Percentiles rank a stretch among this genome's conserved stretches.
Conservation (phyloP, 371 early-diverging fungal species). For the Rhizopus delemar region DNA sequence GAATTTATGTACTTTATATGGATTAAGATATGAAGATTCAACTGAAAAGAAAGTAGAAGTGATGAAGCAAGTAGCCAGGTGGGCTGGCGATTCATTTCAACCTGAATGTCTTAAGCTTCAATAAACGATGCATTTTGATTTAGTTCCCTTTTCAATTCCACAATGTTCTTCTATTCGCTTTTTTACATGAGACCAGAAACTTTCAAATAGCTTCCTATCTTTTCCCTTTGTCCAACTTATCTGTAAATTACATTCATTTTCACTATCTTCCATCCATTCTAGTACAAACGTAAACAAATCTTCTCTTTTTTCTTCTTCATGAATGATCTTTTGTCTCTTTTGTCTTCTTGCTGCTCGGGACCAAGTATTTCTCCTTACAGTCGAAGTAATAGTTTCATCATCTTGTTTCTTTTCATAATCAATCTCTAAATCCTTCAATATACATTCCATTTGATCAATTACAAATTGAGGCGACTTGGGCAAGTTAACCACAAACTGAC, state of each 20-base stretch:
- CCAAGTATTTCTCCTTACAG: constrained; percentile 46
- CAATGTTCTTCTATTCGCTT: constrained; percentile 58
- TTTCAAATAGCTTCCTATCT: constrained; percentile 41
- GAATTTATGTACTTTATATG: constrained; percentile 64
- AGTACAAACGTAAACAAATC: constrained; percentile 31
- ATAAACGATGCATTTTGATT: constrained; percentile 20
- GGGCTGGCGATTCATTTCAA: constrained; percentile 65
- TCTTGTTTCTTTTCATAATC: constrained; percentile 10
- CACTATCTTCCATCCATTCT: neutral
- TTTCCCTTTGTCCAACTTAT: constrained; percentile 43
- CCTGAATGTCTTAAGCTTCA: constrained; percentile 49
- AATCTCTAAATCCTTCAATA: constrained; percentile 40
- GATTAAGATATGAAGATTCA: constrained; percentile 56
- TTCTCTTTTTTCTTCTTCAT: neutral
- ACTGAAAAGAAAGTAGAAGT: constrained; percentile 50
- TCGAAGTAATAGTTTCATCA: constrained; percentile 17
- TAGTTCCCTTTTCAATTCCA: constrained; percentile 41
- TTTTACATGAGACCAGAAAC: constrained; percentile 56
- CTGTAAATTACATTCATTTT: constrained; percentile 12
- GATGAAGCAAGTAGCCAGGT: constrained; percentile 56
- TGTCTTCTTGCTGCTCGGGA: constrained; percentile 50
- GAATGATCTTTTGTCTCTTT: constrained; percentile 25
- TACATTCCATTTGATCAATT: constrained; percentile 10
- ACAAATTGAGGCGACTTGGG: constrained; percentile 14
- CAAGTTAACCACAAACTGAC: constrained; percentile 27